Evolutionary conservation across 306 rosid species (phyloP), one percentile per base, ranked within the genome.

Genomic region (Cyclanthera cordifolia): DNA sequence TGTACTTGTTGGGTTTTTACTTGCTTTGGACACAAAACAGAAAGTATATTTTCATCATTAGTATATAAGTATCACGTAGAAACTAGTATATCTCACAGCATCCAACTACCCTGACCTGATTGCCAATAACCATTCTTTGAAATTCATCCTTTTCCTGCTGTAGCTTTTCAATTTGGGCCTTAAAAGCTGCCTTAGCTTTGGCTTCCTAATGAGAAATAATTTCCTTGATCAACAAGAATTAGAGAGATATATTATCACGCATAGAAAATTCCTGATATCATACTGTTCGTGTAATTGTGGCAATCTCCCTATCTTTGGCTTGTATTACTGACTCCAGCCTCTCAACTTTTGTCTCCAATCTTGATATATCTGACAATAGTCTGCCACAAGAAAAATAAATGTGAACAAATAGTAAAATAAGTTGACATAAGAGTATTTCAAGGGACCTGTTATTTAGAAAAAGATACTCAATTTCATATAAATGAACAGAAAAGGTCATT

Each of bases 91-190:
- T 72, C 69, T 14, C 30, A 17, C 17, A 65, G 60, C 74, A 53
- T 27, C 67, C 46, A 71, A 76, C 71, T 37, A 25, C 73, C 47
- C 85, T 73, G 71, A 93, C 99, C 97, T 94, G 99, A 84, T 94
- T 94, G 47, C 99, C 99, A 34, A 94, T 86, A 49, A 94, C 99
- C 99, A 94, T 94, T 78, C 90, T 90, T 76, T 94, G 99, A 86
- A 88, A 94, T 57, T 94, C 99, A 79, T 94, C 99, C 70, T 96
- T 79, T 81, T 94, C 99, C 74, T 86, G 88, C 75, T 90, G 99
- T 63, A 94, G 87, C 90, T 90, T 94, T 64, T 94, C 99, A 64
- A 86, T 90, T 85, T 90, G 97, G 17, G 97, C 82, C 84, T 90
- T 94, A 68, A 86, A 84, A 74, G 95, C 81, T 16, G 99, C 90